Percentiles rank a stretch among this genome's conserved stretches.
phyloP scores from a whole-genome alignment of 352 stramenopile species.

The Globisporangium sylvaticum region DNA sequence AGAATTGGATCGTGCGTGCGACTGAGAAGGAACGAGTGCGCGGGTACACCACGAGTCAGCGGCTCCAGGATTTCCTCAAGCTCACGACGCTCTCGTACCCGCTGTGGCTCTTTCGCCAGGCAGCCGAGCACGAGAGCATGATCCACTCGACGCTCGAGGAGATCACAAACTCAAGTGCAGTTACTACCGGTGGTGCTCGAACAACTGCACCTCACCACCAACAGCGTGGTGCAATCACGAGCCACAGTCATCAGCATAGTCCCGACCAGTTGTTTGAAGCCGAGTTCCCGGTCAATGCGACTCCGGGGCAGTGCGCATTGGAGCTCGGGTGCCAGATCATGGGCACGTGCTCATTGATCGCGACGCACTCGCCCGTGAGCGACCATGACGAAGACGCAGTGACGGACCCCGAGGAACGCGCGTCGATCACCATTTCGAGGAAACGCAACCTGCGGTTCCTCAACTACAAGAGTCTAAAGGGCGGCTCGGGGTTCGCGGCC shows the following conservation, averaged over 20 bases:
- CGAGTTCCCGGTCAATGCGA: slow-evolving; percentile 68
- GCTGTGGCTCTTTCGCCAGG: slow-evolving; percentile 65
- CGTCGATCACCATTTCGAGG: slow-evolving; percentile 10
- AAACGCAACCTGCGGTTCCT: slow-evolving; percentile 45
- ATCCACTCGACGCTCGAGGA: slow-evolving; percentile 64
- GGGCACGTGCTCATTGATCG: slow-evolving; percentile 50
- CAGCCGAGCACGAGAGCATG: slow-evolving; percentile 69
- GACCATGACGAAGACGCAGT: slow-evolving; percentile 12
- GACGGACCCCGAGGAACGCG: slow-evolving; percentile 12
- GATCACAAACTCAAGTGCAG: slow-evolving; percentile 15
- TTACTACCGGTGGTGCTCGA: neutral
- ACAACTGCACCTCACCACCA: neutral
- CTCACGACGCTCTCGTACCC: slow-evolving; percentile 65
- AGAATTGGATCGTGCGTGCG: slow-evolving; percentile 81
- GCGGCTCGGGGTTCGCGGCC: slow-evolving; percentile 58
- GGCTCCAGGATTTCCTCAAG: slow-evolving; percentile 69
- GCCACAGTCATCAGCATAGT: slow-evolving; percentile 5
- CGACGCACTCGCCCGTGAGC: slow-evolving; percentile 27
- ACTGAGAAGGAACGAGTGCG: slow-evolving; percentile 66
- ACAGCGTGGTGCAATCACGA: neutral
- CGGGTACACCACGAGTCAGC: slow-evolving; percentile 59
- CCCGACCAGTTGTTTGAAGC: slow-evolving; percentile 52
- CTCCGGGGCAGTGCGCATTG: slow-evolving; percentile 61
- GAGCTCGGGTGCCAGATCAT: slow-evolving; percentile 66
- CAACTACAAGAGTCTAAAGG: slow-evolving; percentile 59